These are phyloP conservation scores for Naganishia friedmannii DNA, from an alignment of 768 basidiomycete genomes.

Conservation along the genomic window DNA sequence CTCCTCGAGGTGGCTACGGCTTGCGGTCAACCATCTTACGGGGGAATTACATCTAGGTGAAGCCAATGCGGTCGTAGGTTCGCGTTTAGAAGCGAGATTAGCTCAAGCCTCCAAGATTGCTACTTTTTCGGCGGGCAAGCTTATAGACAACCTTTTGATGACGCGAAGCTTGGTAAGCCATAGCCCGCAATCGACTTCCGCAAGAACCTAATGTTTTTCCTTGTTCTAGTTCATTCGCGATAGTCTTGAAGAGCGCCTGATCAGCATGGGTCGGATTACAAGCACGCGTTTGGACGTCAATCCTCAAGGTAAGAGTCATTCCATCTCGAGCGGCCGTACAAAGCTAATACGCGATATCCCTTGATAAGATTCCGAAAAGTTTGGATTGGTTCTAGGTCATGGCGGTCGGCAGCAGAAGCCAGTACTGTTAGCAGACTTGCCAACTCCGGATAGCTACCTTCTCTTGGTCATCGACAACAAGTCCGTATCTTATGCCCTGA, in stretches of 20 bases:
- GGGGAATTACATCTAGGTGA: slow-evolving; percentile 1
- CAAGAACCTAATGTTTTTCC: not conserved
- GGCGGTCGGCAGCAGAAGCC: slow-evolving; percentile 10
- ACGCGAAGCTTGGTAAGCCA: slow-evolving; percentile 9
- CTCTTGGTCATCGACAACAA: slow-evolving; percentile 13
- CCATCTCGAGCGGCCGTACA: not conserved
- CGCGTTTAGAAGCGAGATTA: slow-evolving; percentile 3
- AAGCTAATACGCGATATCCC: not conserved
- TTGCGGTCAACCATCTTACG: slow-evolving; percentile 8
- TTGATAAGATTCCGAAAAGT: slow-evolving; percentile 8
- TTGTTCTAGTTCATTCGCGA: slow-evolving; percentile 12
- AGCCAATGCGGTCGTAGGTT: slow-evolving; percentile 12
- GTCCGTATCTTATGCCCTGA: slow-evolving; percentile 5
- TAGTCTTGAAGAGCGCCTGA: slow-evolving; percentile 19
- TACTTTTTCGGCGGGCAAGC: not conserved
- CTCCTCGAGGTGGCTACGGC: slow-evolving; percentile 8
- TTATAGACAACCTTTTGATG: slow-evolving; percentile 7
- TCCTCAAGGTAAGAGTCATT: not conserved
- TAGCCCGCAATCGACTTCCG: not conserved
- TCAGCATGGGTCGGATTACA: slow-evolving; percentile 10
- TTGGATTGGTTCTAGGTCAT: slow-evolving; percentile 5
- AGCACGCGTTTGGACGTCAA: slow-evolving; percentile 11
- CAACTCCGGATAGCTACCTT: slow-evolving; percentile 9
- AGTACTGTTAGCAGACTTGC: slow-evolving; percentile 15
- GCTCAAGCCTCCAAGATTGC: slow-evolving; percentile 18